phyloP scores from a whole-genome alignment of 2,329 filamentous ascomycete species.

The Septoria linicola region DNA sequence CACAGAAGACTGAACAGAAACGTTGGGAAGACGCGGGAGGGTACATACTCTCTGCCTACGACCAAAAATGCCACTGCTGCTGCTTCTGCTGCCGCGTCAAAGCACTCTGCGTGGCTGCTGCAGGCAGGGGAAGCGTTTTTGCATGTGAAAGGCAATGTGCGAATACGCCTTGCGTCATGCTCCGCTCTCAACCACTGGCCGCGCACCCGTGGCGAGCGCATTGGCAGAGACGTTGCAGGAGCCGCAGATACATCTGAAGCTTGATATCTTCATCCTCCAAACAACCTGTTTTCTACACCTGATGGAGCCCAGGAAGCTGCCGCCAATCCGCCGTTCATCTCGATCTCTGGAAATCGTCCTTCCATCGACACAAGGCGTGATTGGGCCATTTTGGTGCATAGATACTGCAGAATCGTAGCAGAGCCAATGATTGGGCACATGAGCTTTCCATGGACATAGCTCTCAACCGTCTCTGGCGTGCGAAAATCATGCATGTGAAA shows the following conservation, averaged over 20 bases:
- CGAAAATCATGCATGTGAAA: background rate
- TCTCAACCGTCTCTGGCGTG: background rate
- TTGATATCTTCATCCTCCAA: background rate
- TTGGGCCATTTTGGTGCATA: background rate
- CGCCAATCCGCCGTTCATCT: background rate
- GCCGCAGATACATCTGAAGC: background rate
- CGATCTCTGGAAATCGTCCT: background rate
- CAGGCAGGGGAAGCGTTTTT: background rate
- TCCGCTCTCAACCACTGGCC: too few species aligned
- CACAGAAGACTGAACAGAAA: too few species aligned
- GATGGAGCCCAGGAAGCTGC: background rate
- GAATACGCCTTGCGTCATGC: too few species aligned
- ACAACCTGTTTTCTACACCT: background rate
- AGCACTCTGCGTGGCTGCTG: too few species aligned
- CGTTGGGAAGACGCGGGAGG: too few species aligned
- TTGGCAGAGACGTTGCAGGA: background rate
- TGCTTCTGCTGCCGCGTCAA: too few species aligned
- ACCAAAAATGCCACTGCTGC: too few species aligned
- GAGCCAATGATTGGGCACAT: slow-evolving; percentile 1
- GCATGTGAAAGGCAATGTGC: background rate
- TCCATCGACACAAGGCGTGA: background rate
- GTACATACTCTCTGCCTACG: too few species aligned
- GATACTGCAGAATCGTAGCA: background rate
- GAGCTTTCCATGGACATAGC: background rate
- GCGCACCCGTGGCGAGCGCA: background rate